phyloP scores from a whole-genome alignment of 495 filamentous ascomycete species.

The Stereocaulon alpinum region DNA sequence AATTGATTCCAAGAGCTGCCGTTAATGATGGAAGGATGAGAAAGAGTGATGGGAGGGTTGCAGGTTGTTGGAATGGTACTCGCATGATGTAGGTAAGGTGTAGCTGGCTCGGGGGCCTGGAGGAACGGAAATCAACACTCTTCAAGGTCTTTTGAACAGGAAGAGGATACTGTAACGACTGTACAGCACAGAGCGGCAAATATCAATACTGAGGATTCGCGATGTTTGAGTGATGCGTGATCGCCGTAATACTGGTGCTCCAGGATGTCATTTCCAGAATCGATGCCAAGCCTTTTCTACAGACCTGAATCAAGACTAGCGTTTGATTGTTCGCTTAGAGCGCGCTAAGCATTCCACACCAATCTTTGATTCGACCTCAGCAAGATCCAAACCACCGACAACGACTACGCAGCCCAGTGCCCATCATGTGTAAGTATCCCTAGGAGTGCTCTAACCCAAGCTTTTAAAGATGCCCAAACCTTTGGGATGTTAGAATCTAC shows the following conservation, averaged over 20 bases:
- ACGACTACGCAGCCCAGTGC: slow-evolving; percentile 30
- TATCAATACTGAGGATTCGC: not conserved
- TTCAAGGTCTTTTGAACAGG: not conserved
- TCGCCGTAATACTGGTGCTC: not conserved
- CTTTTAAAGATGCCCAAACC: not conserved
- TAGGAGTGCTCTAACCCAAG: not conserved
- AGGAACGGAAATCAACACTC: not conserved
- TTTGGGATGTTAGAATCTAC: not conserved
- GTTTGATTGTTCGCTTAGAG: slow-evolving; percentile 6
- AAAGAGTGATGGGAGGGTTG: slow-evolving; percentile 31
- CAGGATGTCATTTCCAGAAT: slow-evolving; percentile 1
- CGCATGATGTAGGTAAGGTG: slow-evolving; percentile 21
- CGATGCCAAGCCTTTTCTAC: slow-evolving; percentile 1
- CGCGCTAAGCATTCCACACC: slow-evolving; percentile 1
- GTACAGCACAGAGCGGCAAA: too few species aligned
- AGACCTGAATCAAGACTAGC: not conserved
- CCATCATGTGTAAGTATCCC: slow-evolving; percentile 49
- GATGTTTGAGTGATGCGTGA: not conserved
- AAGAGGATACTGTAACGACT: not conserved
- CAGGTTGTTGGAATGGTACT: slow-evolving; percentile 15
- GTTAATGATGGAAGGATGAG: slow-evolving; percentile 41
- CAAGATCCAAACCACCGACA: slow-evolving; percentile 6
- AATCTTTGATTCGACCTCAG: not conserved
- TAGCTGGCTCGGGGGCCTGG: not conserved
- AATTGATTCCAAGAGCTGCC: slow-evolving; percentile 46